phyloP scores from a whole-genome alignment of 2,329 filamentous ascomycete genomes.

The Sclerotinia minor region DNA sequence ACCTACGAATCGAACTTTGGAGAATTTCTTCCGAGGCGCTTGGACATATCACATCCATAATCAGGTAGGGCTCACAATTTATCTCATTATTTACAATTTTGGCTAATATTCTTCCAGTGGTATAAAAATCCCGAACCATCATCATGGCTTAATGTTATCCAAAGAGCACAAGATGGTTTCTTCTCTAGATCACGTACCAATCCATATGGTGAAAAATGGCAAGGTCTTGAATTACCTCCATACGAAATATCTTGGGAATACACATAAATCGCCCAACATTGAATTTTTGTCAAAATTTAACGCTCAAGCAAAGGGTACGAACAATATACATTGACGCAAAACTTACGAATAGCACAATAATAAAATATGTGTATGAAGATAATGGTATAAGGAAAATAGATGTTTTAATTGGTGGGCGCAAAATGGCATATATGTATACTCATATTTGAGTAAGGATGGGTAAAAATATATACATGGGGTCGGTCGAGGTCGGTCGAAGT shows the following conservation, averaged over 20 bases:
- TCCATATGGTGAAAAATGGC: conserved; percentile 55
- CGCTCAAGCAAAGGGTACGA: no score
- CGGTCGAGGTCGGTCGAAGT: no score
- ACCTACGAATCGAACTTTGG: conserved; percentile 55
- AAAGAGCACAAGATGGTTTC: conserved; percentile 56
- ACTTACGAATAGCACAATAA: conserved; percentile 13
- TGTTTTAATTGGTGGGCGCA: conserved; percentile 12
- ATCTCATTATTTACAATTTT: conserved; percentile 8
- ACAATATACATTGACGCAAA: background rate
- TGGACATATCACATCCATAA: conserved; percentile 61
- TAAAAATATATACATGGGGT: conserved; percentile 10
- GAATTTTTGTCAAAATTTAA: background rate
- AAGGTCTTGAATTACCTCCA: conserved; percentile 48
- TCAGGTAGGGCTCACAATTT: conserved; percentile 46
- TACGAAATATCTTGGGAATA: conserved; percentile 52
- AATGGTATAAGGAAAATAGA: conserved; percentile 13
- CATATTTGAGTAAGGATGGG: background rate
- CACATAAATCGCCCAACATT: background rate
- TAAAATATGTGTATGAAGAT: conserved; percentile 10
- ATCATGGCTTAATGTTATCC: conserved; percentile 55
- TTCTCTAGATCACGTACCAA: conserved; percentile 52
- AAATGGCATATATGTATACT: conserved; percentile 15
- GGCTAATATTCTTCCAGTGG: conserved; percentile 46
- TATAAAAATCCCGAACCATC: conserved; percentile 56
- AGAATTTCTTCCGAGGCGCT: conserved; percentile 57